Conservation (phyloP, 1,284 basidiomycete genomes). For the Ganoderma leucocontextum region DNA sequence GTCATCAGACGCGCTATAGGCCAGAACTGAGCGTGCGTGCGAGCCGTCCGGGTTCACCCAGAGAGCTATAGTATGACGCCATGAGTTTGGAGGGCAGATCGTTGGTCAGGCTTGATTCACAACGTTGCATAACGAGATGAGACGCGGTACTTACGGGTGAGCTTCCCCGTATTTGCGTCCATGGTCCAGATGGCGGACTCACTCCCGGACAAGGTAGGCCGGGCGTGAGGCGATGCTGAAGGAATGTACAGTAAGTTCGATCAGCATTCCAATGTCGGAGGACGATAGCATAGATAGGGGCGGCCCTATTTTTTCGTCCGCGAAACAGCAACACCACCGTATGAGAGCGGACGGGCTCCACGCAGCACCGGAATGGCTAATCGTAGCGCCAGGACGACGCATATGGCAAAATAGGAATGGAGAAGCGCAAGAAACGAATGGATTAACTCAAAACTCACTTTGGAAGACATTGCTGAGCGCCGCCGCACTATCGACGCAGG, state of each 20-base stretch:
- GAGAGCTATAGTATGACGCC: not conserved
- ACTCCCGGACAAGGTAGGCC: conserved; percentile 24
- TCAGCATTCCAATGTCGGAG: conserved; percentile 5
- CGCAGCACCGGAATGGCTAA: not conserved
- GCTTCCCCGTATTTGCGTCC: conserved; percentile 28
- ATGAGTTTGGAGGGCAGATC: not conserved
- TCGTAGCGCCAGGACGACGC: not conserved
- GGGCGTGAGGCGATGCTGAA: conserved; percentile 27
- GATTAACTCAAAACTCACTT: conserved; percentile 20
- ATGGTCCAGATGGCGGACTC: conserved; percentile 38
- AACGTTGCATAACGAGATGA: not conserved
- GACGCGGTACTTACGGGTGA: conserved; percentile 32
- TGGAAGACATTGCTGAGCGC: conserved; percentile 17
- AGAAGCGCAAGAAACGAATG: not conserved
- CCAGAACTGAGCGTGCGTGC: conserved; percentile 26
- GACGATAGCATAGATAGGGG: not conserved
- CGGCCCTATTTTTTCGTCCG: not conserved
- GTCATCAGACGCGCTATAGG: conserved; percentile 27
- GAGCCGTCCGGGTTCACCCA: conserved; percentile 38
- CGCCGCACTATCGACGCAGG: conserved; percentile 16
- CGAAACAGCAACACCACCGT: not conserved
- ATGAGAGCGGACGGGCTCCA: not conserved
- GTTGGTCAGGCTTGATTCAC: not conserved
- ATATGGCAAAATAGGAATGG: not conserved
- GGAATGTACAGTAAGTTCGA: not conserved